Evolutionary conservation across 1,284 basidiomycete species (phyloP).

Genomic region (Quambalaria eucalypti): DNA sequence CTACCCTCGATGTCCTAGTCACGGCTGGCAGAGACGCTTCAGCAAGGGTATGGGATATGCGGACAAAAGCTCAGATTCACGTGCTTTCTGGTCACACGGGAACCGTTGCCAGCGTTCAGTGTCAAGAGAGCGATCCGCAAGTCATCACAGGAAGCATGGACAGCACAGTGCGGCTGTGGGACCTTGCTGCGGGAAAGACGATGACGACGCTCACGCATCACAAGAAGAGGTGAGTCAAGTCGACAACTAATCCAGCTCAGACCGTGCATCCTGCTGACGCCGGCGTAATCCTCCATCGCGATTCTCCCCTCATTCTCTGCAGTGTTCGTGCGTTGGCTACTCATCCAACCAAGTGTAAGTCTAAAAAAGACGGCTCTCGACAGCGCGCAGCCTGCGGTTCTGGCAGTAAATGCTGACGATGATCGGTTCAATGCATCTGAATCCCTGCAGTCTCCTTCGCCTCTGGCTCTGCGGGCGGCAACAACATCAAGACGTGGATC

Average conservation of each 20-base stretch:
- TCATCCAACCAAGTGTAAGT: conserved; percentile 73
- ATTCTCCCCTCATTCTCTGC: no score
- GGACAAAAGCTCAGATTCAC: conserved; percentile 89
- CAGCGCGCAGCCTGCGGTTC: not conserved
- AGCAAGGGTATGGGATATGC: conserved; percentile 98
- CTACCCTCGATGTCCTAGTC: conserved; percentile 87
- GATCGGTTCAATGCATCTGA: not conserved
- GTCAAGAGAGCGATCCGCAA: conserved; percentile 91
- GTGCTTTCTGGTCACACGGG: conserved; percentile 85
- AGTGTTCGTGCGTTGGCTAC: conserved; percentile 80
- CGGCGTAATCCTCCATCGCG: no score
- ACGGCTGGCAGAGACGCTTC: conserved; percentile 90
- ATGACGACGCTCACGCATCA: conserved; percentile 93
- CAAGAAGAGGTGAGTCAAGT: conserved; percentile 71
- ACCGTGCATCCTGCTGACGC: no score
- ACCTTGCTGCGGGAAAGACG: conserved; percentile 94
- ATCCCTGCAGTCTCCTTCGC: conserved; percentile 66
- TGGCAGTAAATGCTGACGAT: not conserved
- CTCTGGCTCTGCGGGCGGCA: conserved; percentile 83
- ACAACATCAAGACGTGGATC: conserved; percentile 99
- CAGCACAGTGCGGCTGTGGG: conserved; percentile 91
- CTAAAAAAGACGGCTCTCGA: not conserved
- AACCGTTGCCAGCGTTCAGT: conserved; percentile 86
- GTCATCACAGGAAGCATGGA: conserved; percentile 98
- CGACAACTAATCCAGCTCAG: no score